Base-by-base conservation (phyloP, 306 rosid species). In the Cicer yamashitae region DNA sequence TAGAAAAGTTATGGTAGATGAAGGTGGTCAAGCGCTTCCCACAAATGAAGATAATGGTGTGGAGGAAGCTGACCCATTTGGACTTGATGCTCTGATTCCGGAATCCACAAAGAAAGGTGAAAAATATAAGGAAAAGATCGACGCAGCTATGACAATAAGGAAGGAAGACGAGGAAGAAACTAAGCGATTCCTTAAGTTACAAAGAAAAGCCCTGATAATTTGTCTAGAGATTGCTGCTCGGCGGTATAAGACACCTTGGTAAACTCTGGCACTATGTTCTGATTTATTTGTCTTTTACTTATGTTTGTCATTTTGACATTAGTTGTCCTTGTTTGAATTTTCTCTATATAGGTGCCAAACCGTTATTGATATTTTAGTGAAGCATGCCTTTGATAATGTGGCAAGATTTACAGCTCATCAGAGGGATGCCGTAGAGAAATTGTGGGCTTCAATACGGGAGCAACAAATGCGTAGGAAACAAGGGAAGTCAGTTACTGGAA, bases 201-300 rank as follows among this genome's bases (percentile, higher is more conserved):
- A 89, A 77, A 87, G 97, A 78, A 87, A 84, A 87, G 92, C 97
- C 76, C 83, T 94, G 81, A 85, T 90, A 70, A 77, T 78, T 22
- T 88, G 99, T 78, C 81, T 94, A 70, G 99, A 94, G 83, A 92
- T 94, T 76, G 94, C 97, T 67, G 96, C 99, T 57, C 88, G 73
- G 71, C 86, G 93, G 34, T 94, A 94, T 70, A 94, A 86, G 82
- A 89, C 75, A 70, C 89, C 97, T 45, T 94, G 99, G 97, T 91
- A 87, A 62, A 20, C 58, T 8, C 69, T 18, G 60, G 7, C 54
- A 22, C 78, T 50, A 22, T 62, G 48, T 65, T 39, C 46, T 77
- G 41, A 18, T 61, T 40, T 54, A 11, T 48, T 7, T 20, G 12
- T 73, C 18, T 39, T 61, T 2, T 44, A 2, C 57, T 6, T 8